Evolutionary conservation across 2,329 filamentous ascomycete species (phyloP), one percentile per base, ranked within the genome.

Genomic region (Alternaria incomplexa): DNA sequence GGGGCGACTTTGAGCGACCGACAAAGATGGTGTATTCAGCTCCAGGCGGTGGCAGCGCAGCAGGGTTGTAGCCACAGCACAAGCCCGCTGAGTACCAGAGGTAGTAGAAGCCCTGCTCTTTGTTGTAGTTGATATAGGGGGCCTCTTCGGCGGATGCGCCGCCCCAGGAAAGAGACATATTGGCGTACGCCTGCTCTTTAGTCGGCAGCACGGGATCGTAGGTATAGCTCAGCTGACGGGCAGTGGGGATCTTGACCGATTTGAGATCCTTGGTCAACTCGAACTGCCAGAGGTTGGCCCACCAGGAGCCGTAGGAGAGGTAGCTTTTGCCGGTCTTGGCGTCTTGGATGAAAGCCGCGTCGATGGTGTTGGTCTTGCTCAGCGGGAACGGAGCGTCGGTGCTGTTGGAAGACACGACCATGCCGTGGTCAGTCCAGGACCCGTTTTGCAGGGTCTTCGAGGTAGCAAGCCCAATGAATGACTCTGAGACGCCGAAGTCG

Each of bases 231-330:
- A 55, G 25, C 40, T 55, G 52, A 15, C 52, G 52, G n/a, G 52
- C 36, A 46, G 52, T 55, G 17, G 40, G 25, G 36, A 55, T 55
- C 40, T 55, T 55, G 40, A 55, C 52, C 3, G 52, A 55, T 23
- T 55, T 55, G 40, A 55, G 36, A 17, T 55, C 52, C 25, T 55
- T 55, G 52, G 52, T 30, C 25, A 55, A 23, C 36, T 55, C 52
- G 25, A 55, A 55, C 40, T 55, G 52, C 52, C 52, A 55, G 52
- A 55, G 44, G 9, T 55, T 55, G 52, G 52, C 52, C 88, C 88
- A 91, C 81, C 89, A 91, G 17, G 86, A 89, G 15, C 89, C 89
- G 65, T 90, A 91, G 64, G 83, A 87, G 67, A 86, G 76, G 47
- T 83, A 81, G 54, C 82, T 84, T 23, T 54, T 45, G 45, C 62